Percentiles rank a stretch among this genome's conserved stretches.
These are phyloP conservation scores for Vicia villosa DNA, from an alignment of 306 rosid genomes.

Conservation along the genomic window DNA sequence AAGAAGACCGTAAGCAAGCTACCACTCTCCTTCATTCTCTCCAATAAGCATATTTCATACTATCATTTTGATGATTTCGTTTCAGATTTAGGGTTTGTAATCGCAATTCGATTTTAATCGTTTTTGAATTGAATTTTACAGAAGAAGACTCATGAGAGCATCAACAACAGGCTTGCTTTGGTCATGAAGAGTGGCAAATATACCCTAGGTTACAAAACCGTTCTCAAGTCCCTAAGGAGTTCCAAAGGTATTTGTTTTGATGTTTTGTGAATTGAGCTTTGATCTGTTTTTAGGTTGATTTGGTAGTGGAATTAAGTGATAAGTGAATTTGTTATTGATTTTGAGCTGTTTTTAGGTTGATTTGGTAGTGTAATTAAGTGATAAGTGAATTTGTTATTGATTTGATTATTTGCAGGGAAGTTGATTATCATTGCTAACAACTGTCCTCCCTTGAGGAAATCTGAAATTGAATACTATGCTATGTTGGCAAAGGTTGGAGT, in stretches of 20 bases:
- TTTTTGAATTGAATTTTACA: constrained; percentile 6
- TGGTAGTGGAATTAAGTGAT: not conserved
- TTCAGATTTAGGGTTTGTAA: constrained; percentile 6
- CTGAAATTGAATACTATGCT: constrained; percentile 78
- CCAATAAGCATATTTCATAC: not conserved
- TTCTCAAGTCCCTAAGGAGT: constrained; percentile 67
- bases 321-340: too few relatives aligned
- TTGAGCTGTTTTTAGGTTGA: too few relatives aligned
- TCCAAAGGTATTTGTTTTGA: constrained; percentile 55
- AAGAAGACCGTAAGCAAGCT: constrained; percentile 60
- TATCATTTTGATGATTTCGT: not conserved
- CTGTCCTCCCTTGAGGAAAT: constrained; percentile 80
- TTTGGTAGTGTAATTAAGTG: too few relatives aligned
- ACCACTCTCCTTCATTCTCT: not conserved
- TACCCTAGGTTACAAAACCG: constrained; percentile 79
- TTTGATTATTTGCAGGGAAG: constrained; percentile 49
- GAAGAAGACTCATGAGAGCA: constrained; percentile 93
- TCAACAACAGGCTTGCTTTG: constrained; percentile 86
- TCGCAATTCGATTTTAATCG: not conserved
- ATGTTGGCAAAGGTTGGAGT: constrained; percentile 86
- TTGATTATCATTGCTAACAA: constrained; percentile 77
- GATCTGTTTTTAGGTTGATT: not conserved
- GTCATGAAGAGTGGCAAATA: constrained; percentile 89
- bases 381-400: too few relatives aligned
- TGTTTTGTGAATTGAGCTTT: not conserved